Base-by-base conservation (phyloP, 2,329 filamentous ascomycete genomes). In the Alternaria postmessia region DNA sequence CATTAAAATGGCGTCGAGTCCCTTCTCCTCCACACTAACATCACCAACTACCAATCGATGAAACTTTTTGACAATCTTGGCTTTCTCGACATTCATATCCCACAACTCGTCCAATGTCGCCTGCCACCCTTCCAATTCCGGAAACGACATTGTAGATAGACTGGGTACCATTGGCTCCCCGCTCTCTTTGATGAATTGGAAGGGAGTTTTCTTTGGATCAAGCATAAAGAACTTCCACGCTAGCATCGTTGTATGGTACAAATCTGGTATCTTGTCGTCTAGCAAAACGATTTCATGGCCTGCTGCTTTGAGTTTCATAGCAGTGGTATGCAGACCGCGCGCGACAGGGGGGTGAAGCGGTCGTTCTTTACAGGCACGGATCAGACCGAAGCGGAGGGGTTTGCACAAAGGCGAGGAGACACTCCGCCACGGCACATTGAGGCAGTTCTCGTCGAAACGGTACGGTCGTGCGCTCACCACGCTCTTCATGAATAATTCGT, bases 291-390 rank as follows among this genome's bases (percentile, higher is more conserved):
- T 68, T 0, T 70, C 72, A 62, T 87, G 83, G 0, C 85, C 86
- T 0, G 79, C 78, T 0, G 67, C 71, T 34, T 75, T 67, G 3
- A 88, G 68, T 0, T 65, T 67, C 0, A 73, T 70, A 0, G 79
- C 72, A 0, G 82, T 83, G 0, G 67, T 72, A 5, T 81, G 74
- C 1, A 87, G 61, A 1, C 82, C 77, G 2, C 83, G 77, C 1
- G 76, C 78, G 1, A 87, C 79, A 0, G 85, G 82, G 0, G 86
- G 85, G 24, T 86, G 84, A 0, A 87, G 73, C 0, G 83, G 84
- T 30, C 82, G 82, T 2, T 81, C 71, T 0, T 79, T 74, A 62
- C 86, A 83, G 44, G 83, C 82, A 2, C 79, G 58, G 11, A 86
- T 67, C 1, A 87, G 63, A 0, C 86, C 86, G 39, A 88, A 82